Conservation (phyloP, 176 grass and related monocot genomes). For the Aechmea fasciata region DNA sequence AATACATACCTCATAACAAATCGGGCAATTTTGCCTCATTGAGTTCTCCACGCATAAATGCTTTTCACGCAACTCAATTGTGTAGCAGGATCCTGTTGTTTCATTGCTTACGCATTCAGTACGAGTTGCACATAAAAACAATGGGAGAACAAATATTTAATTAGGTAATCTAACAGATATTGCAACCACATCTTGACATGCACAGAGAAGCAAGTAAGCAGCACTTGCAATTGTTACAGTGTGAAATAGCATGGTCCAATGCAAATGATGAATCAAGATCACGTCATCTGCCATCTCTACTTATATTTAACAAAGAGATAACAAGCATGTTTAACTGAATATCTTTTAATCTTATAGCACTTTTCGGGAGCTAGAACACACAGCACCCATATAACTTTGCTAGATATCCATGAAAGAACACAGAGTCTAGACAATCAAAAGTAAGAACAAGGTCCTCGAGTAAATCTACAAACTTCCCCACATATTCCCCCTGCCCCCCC, state of each 20-base stretch:
- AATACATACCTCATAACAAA: slow-evolving; percentile 73
- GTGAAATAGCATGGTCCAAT: neutral
- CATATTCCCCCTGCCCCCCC: too few relatives aligned
- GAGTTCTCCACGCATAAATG: slow-evolving; percentile 93
- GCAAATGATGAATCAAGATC: neutral
- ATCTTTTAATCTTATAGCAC: too few relatives aligned
- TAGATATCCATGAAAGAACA: too few relatives aligned
- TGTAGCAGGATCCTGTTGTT: slow-evolving; percentile 77
- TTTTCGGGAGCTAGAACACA: too few relatives aligned
- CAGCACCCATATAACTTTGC: too few relatives aligned
- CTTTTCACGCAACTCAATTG: slow-evolving; percentile 42
- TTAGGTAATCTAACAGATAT: too few relatives aligned
- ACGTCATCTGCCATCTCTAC: neutral
- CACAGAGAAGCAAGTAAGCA: neutral
- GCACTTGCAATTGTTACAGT: neutral
- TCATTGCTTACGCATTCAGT: neutral
- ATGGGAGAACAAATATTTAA: too few relatives aligned
- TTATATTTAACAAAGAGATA: neutral
- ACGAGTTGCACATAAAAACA: neutral
- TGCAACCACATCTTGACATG: neutral
- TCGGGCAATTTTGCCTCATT: slow-evolving; percentile 90
- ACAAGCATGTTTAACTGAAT: too few relatives aligned
- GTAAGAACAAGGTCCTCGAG: too few relatives aligned
- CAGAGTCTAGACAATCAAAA: too few relatives aligned
- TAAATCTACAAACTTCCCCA: too few relatives aligned